Percentiles rank a stretch among this genome's conserved stretches.
These are phyloP conservation scores for Penicillium sp. DNA, from an alignment of 2,329 filamentous ascomycete genomes.

Conservation along the genomic window DNA sequence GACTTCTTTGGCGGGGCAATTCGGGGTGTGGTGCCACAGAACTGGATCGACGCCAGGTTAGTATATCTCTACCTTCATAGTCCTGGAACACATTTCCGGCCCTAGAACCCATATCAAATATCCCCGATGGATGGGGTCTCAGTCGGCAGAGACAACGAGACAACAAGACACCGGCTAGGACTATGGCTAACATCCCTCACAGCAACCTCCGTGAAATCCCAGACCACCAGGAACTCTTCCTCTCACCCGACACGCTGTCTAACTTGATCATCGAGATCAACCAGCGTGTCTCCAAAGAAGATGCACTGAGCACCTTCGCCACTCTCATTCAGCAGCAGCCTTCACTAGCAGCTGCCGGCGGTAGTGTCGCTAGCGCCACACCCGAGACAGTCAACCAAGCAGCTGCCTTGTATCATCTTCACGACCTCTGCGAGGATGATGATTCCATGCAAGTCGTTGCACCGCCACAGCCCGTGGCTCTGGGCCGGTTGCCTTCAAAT, in stretches of 20 bases:
- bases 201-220: constrained; percentile 41
- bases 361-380: constrained; percentile 49
- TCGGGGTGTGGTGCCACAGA: constrained; percentile 31
- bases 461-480: constrained; percentile 58
- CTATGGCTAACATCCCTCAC: constrained; percentile 10
- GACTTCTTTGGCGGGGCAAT: constrained; percentile 39
- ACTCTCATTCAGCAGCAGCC: constrained; percentile 21
- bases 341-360: constrained; percentile 26
- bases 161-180: not conserved
- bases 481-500: constrained; percentile 49
- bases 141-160: not conserved
- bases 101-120: not conserved
- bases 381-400: constrained; percentile 62
- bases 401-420: constrained; percentile 62
- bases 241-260: constrained; percentile 79
- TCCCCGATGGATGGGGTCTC: not conserved
- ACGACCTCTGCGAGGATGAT: constrained; percentile 67
- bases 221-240: constrained; percentile 83
- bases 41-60: constrained; percentile 41
- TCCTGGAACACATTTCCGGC: not conserved
- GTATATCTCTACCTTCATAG: constrained; percentile 5
- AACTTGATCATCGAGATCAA: constrained; percentile 89
- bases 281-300: constrained; percentile 63
- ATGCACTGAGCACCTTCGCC: constrained; percentile 26
- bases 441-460: constrained; percentile 68